A percentile compares a stretch with the other conserved stretches of the same genome.
Conservation (phyloP, 2,329 filamentous ascomycete genomes). For the Talaromyces sp. region DNA sequence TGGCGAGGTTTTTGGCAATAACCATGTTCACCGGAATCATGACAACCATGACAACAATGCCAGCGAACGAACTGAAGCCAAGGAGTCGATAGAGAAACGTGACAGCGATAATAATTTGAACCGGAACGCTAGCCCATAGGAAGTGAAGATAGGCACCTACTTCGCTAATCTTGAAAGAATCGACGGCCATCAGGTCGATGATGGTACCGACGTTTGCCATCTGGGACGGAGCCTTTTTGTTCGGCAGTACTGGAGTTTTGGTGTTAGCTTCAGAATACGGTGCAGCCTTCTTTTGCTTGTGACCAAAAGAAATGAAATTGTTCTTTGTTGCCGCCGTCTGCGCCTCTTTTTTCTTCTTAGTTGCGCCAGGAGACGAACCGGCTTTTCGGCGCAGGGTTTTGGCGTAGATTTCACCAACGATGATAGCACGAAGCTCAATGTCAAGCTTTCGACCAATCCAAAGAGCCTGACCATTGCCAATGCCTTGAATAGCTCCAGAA, state of each 20-base stretch:
- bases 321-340: no score
- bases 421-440: neutral
- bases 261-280: no score
- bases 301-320: no score
- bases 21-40: slow-evolving; percentile 3
- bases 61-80: neutral
- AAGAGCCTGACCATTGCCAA: neutral
- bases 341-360: no score
- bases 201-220: slow-evolving; percentile 5
- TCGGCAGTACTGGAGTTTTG: no score
- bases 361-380: no score
- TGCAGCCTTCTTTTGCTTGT: no score
- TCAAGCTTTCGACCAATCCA: neutral
- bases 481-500: neutral
- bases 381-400: neutral
- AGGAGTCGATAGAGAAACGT: neutral
- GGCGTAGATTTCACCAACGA: slow-evolving; percentile 4
- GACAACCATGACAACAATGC: neutral
- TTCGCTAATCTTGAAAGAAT: neutral
- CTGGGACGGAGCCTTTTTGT: no score
- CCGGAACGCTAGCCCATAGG: slow-evolving; percentile 1
- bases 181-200: slow-evolving; percentile 5
- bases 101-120: neutral
- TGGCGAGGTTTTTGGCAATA: neutral
- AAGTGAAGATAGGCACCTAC: neutral